Percentiles rank a stretch among this genome's conserved stretches.
These are phyloP conservation scores for Psilocybe tampanensis DNA, from an alignment of 768 basidiomycete species.

Conservation along the genomic window DNA sequence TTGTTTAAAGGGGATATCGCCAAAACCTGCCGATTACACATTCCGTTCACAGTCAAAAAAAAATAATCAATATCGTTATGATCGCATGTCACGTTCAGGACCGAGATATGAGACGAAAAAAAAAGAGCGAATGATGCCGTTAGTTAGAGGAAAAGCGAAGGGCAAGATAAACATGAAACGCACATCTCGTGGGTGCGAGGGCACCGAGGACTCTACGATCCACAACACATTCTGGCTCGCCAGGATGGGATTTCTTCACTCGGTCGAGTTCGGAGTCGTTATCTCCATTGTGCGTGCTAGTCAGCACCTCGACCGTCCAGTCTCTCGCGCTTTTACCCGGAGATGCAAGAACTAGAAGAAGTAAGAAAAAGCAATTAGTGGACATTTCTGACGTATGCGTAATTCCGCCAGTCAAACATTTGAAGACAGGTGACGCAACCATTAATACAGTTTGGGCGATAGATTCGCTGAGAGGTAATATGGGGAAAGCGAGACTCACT, in stretches of 20 bases:
- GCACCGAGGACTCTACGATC: constrained; percentile 75
- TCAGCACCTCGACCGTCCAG: constrained; percentile 65
- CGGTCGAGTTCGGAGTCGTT: constrained; percentile 69
- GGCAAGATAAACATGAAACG: constrained; percentile 26
- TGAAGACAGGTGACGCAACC: not conserved
- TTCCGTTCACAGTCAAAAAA: constrained; percentile 9
- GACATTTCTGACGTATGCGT: not conserved
- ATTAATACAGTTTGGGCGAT: not conserved
- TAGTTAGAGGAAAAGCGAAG: constrained; percentile 16
- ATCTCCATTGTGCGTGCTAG: constrained; percentile 70
- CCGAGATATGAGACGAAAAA: constrained; percentile 12
- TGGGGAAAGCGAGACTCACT: constrained; percentile 43
- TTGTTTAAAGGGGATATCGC: constrained; percentile 74
- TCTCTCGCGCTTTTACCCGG: constrained; percentile 43
- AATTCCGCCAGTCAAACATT: constrained; percentile 3
- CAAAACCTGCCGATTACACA: constrained; percentile 49
- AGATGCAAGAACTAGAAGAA: constrained; percentile 49
- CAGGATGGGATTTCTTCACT: constrained; percentile 64
- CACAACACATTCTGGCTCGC: constrained; percentile 67
- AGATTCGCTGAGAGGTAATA: not conserved
- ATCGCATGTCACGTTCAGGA: constrained; percentile 3
- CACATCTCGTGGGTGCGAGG: constrained; percentile 77
- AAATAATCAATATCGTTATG: not conserved
- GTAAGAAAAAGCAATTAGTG: constrained; percentile 4
- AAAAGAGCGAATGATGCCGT: constrained; percentile 11